Conservation (phyloP, 495 filamentous ascomycete genomes). For the Talaromyces ruber region DNA sequence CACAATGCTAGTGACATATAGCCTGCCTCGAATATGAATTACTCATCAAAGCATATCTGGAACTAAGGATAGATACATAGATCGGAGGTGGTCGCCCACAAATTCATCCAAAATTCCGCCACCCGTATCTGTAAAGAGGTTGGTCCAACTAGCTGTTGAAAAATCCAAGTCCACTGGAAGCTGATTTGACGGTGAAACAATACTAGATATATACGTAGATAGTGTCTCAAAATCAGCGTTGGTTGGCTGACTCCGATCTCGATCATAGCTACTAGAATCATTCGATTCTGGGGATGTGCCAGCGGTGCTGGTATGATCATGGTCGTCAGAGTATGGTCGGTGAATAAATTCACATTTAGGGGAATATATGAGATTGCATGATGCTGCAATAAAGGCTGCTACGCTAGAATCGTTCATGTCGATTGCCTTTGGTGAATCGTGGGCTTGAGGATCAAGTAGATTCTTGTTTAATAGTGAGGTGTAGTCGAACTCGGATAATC, state of each 20-base stretch:
- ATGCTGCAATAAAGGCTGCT: conserved; percentile 1
- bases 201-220: background rate
- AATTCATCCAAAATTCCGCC: background rate
- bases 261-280: background rate
- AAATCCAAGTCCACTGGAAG: background rate
- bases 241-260: background rate
- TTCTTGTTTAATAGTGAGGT: background rate
- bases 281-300: background rate
- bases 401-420: background rate
- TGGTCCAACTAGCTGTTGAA: conserved; percentile 1
- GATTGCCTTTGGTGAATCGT: background rate
- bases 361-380: background rate
- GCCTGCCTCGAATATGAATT: too few species aligned
- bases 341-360: conserved; percentile 1
- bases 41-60: too few species aligned
- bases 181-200: background rate
- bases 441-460: background rate
- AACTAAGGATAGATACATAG: too few species aligned
- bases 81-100: too few species aligned
- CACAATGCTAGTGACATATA: too few species aligned
- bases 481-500: background rate
- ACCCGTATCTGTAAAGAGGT: background rate
- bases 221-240: background rate
- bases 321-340: background rate
- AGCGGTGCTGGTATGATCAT: background rate